These are phyloP conservation scores for Blepharisma stoltei DNA, from an alignment of 73 alveolate species.

Conservation along the genomic window DNA sequence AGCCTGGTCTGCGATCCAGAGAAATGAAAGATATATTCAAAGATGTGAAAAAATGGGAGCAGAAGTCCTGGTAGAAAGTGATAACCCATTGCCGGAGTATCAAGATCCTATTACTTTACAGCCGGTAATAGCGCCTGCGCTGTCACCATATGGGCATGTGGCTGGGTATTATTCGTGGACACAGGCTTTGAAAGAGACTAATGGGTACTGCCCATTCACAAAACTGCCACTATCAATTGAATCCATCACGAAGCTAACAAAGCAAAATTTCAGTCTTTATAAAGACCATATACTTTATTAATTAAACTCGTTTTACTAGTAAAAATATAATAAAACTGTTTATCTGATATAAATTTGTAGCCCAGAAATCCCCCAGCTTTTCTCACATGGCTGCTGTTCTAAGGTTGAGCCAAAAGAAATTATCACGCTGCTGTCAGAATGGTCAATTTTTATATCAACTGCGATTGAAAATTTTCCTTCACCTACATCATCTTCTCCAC, in stretches of 20 bases:
- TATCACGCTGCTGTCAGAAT: slow-evolving; percentile 37
- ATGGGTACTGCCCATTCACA: not conserved
- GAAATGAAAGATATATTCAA: not conserved
- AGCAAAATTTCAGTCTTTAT: not conserved
- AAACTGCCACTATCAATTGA: not conserved
- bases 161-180: slow-evolving; percentile 3
- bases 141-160: slow-evolving; percentile 13
- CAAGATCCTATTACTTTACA: slow-evolving; percentile 2
- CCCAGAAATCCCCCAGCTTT: slow-evolving; percentile 63
- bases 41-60: not conserved
- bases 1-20: slow-evolving; percentile 7
- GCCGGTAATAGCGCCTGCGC: slow-evolving; percentile 1
- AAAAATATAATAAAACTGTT: not conserved
- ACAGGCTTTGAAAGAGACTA: not conserved
- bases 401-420: slow-evolving; percentile 57
- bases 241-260: not conserved
- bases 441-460: slow-evolving; percentile 55
- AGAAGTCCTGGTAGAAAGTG: not conserved
- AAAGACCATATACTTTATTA: not conserved
- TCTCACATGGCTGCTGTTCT: slow-evolving; percentile 68
- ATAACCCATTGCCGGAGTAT: slow-evolving; percentile 3
- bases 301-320: not conserved
- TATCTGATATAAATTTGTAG: slow-evolving; percentile 51
- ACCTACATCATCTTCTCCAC: slow-evolving; percentile 57
- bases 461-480: slow-evolving; percentile 58